Percentiles rank a stretch among this genome's conserved stretches.
phyloP scores from a whole-genome alignment of 1,284 basidiomycete genomes.

The Apiotrichum porosum region DNA sequence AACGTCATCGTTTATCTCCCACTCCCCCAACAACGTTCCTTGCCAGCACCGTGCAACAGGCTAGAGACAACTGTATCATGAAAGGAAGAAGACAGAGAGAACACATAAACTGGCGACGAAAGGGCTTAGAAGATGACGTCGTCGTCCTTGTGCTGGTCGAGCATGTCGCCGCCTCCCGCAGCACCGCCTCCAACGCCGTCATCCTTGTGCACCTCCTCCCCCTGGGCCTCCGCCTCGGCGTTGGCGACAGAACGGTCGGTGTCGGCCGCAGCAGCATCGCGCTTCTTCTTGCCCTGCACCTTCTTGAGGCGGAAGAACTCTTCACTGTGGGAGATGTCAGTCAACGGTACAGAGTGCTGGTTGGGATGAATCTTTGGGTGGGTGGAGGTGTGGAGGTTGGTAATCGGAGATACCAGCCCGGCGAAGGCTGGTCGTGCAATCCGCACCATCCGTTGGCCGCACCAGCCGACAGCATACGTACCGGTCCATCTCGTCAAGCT shows the following conservation, averaged over 20 bases:
- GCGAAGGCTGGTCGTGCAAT: no score
- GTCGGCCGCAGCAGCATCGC: slow-evolving; percentile 53
- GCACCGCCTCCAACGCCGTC: slow-evolving; percentile 46
- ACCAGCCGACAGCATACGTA: slow-evolving; percentile 14
- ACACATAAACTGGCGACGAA: no score
- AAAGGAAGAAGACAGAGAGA: no score
- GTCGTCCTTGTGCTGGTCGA: slow-evolving; percentile 72
- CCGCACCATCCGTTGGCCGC: no score
- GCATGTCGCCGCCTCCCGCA: slow-evolving; percentile 56
- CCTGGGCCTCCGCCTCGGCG: slow-evolving; percentile 31
- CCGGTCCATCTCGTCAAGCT: slow-evolving; percentile 94
- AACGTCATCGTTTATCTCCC: no score
- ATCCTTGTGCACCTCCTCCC: slow-evolving; percentile 45
- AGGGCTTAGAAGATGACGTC: slow-evolving; percentile 87
- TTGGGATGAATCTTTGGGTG: not conserved
- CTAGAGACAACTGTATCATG: no score
- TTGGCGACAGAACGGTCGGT: slow-evolving; percentile 28
- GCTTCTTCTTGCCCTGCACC: slow-evolving; percentile 95
- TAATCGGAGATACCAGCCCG: not conserved
- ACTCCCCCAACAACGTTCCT: no score
- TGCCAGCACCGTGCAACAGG: no score
- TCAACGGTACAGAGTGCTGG: not conserved
- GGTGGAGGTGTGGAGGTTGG: not conserved
- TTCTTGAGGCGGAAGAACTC: slow-evolving; percentile 97
- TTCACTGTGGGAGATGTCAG: slow-evolving; percentile 52